Conservation (phyloP, 31 red algal species). For the Porphyra umbilicalis region DNA sequence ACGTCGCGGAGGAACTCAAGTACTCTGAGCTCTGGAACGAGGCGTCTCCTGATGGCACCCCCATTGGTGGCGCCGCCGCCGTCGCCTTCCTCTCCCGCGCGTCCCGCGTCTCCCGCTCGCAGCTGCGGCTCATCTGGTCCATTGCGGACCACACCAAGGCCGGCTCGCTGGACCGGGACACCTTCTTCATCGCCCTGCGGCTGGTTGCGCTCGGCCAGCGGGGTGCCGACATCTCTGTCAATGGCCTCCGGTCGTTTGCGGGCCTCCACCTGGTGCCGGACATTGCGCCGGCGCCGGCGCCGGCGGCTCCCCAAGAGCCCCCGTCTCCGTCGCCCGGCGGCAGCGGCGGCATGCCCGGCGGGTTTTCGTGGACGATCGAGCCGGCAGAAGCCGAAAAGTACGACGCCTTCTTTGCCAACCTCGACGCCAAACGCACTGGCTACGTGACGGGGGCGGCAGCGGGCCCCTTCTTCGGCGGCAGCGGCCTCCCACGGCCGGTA, state of each 20-base stretch:
- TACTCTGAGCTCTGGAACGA: slow-evolving; percentile 63
- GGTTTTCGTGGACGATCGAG: slow-evolving; percentile 48
- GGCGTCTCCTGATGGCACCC: slow-evolving; percentile 22
- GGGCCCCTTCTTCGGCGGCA: slow-evolving; percentile 56
- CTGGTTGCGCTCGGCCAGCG: slow-evolving; percentile 86
- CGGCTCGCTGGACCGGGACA: slow-evolving; percentile 53
- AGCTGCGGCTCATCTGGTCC: slow-evolving; percentile 80
- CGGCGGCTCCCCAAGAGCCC: slow-evolving; percentile 1
- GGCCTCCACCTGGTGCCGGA: slow-evolving; percentile 92
- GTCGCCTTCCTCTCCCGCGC: slow-evolving; percentile 56
- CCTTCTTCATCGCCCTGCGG: slow-evolving; percentile 92
- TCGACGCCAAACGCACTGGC: slow-evolving; percentile 28
- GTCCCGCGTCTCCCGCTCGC: slow-evolving; percentile 43
- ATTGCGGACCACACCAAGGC: slow-evolving; percentile 74
- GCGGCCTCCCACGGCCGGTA: slow-evolving; percentile 47
- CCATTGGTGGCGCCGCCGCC: slow-evolving; percentile 33
- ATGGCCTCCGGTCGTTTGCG: slow-evolving; percentile 73
- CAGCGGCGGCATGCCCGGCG: background rate
- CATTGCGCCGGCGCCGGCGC: slow-evolving; percentile 38
- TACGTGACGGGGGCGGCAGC: slow-evolving; percentile 54
- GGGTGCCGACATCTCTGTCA: slow-evolving; percentile 74
- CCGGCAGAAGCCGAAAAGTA: slow-evolving; percentile 48
- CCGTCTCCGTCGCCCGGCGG: background rate
- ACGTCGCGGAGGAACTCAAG: slow-evolving; percentile 51
- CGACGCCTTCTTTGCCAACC: slow-evolving; percentile 55